Evolutionary conservation across 129 eudicot species (phyloP), one percentile per base, ranked within the genome.

Genomic region (Artemisia argyi): DNA sequence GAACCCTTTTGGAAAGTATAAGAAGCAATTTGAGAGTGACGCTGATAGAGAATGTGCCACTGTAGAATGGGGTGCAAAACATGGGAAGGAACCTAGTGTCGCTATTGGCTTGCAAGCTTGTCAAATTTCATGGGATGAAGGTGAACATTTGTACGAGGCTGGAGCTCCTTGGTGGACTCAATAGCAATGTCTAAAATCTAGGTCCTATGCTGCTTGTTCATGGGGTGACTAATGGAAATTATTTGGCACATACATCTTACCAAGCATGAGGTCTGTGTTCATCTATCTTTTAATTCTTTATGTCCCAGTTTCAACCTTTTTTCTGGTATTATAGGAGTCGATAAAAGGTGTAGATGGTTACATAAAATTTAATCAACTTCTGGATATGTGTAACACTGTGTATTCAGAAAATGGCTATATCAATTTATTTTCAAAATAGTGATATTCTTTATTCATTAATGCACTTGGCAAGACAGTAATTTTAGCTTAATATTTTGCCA

Each of bases 131-230:
- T 95, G 97, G 99, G 97, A 88, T 66, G 91, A 88, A 20, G 99
- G 81, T 14, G 76, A 69, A 28, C 94, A 84, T 76, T 72, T 73
- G 19, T 90, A 90, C 39, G 83, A 86, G 74, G 96, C 99, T 64
- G 88, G 94, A 75, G 73, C 85, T 46, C 99, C 97, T 65, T 95
- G 99, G 97, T 95, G 99, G 99, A 84, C 91, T 65, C 77, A 55
- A 14, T 64, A 55, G 7, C 11, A 55, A 56, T 54, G n/a, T 6
- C 9, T 61, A 56, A 18, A 20, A 11, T 15, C 44, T 57, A 28
- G 55, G 15, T 35, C 46, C 3, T 3, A 17, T 64, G 9, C 19
- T 24, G 3, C 8, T n/a, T 20, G 17, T 30, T 16, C 42, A 30
- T 64, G 17, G 5, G 52, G 57, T 52, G n/a, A 11, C 57, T 17